Evolutionary conservation across 257 asterid species (phyloP), one percentile per base, ranked within the genome.

Genomic region (Primulina eburnea): DNA sequence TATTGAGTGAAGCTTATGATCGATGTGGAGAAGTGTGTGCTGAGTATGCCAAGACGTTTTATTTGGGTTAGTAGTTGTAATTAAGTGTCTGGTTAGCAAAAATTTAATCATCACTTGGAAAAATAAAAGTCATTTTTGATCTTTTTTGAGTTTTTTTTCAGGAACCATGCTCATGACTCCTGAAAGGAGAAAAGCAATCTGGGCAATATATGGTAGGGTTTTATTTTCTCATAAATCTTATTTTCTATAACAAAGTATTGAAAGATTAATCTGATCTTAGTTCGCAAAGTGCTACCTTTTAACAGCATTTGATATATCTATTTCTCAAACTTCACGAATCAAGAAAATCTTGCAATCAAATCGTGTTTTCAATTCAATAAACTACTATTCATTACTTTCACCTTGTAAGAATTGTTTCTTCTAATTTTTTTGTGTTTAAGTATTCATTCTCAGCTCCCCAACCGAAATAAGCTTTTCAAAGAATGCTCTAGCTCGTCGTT

Each of bases 131-230:
- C 60, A 7, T 9, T 76, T 60, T 63, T 71, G 57, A 80, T 62
- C 55, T 58, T 71, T 57, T 80, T 67, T 74, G 35, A 33, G 55
- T 64, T 12, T 28, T 2, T 75, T 78, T 82, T 67, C 81, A 94
- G 99, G 99, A 65, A 94, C 99, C 10, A 8, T 85, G 86, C 83
- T 94, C 32, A 94, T 94, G 99, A 94, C 99, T 5, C 90, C 98
- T 1, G 96, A 92, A 82, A 88, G 99, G 69, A 80, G 89, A 74
- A 84, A 85, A 82, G 99, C 99, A 76, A 89, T 94, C 43, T 94
- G 99, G 99, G 99, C 99, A n/a, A 94, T 94, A 43, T 94, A 94
- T 62, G 99, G 99, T 94, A 71, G 85, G 85, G 64, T 57, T 73
- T 69, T 72, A 75, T 71, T 63, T 24, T 37, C 28, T 58, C 59